Conservation (phyloP, 257 asterid species). For the Solanum dulcamara region DNA sequence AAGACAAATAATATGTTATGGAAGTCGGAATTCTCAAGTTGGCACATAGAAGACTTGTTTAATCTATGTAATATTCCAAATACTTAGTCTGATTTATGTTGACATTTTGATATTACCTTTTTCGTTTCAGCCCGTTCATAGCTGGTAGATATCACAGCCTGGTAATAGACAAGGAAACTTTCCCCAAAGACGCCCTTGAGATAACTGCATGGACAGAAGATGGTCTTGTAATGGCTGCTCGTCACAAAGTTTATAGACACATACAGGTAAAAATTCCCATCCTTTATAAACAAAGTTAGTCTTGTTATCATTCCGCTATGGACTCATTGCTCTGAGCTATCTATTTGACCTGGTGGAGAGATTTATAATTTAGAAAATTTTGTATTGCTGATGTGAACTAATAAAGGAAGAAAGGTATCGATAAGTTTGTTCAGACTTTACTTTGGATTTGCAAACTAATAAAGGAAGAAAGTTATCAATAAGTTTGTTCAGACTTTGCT, state of each 20-base stretch:
- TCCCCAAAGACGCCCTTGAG: constrained; percentile 71
- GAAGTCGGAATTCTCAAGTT: neutral
- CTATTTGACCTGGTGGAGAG: neutral
- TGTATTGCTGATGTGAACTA: neutral
- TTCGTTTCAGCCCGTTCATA: constrained; percentile 64
- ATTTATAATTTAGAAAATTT: neutral
- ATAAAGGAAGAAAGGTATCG: neutral
- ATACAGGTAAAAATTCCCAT: constrained; percentile 39
- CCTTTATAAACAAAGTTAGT: neutral
- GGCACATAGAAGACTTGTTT: neutral
- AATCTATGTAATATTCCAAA: neutral
- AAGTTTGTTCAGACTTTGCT: neutral
- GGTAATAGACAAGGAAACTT: constrained; percentile 76
- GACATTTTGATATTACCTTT: neutral
- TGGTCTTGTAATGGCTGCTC: constrained; percentile 88
- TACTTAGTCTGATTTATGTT: neutral
- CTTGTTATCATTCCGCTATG: neutral
- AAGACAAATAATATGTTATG: neutral
- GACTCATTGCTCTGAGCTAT: neutral
- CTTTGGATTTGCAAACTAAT: neutral
- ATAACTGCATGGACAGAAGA: constrained; percentile 96
- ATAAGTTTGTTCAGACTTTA: neutral
- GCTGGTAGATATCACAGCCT: constrained; percentile 98
- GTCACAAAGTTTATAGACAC: constrained; percentile 65
- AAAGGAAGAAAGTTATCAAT: neutral